Evolutionary conservation across 768 basidiomycete species (phyloP).

Genomic region (Calocybe cyanea): DNA sequence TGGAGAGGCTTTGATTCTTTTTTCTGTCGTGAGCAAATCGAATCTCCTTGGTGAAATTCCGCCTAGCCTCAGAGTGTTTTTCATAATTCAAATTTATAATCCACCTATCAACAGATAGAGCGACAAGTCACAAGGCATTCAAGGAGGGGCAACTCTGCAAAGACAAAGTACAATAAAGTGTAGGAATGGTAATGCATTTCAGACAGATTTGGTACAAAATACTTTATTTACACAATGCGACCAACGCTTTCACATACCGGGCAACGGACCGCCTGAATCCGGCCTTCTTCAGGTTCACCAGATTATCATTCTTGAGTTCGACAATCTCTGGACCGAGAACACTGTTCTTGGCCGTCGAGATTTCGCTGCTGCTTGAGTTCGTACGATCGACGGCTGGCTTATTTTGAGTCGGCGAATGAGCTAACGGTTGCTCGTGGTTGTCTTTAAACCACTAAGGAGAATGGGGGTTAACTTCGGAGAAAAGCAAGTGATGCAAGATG

Average conservation of each 20-base stretch:
- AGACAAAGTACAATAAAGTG: too few relatives aligned
- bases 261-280: background rate
- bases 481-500: background rate
- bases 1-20: too few relatives aligned
- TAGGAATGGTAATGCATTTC: too few relatives aligned
- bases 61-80: too few relatives aligned
- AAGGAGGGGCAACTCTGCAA: too few relatives aligned
- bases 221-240: slow-evolving; percentile 1
- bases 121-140: too few relatives aligned
- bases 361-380: background rate
- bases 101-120: too few relatives aligned
- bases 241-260: background rate
- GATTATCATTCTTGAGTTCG: background rate
- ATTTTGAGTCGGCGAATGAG: background rate
- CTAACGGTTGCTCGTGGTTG: slow-evolving; percentile 5
- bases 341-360: background rate
- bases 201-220: background rate
- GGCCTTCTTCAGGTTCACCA: background rate
- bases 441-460: slow-evolving; percentile 38
- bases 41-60: too few relatives aligned
- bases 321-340: background rate
- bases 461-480: background rate
- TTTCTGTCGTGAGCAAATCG: too few relatives aligned
- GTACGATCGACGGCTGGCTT: background rate
- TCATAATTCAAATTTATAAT: too few relatives aligned